Evolutionary conservation across 148 eudicot species (phyloP).

Genomic region (Camellia granthamiana): DNA sequence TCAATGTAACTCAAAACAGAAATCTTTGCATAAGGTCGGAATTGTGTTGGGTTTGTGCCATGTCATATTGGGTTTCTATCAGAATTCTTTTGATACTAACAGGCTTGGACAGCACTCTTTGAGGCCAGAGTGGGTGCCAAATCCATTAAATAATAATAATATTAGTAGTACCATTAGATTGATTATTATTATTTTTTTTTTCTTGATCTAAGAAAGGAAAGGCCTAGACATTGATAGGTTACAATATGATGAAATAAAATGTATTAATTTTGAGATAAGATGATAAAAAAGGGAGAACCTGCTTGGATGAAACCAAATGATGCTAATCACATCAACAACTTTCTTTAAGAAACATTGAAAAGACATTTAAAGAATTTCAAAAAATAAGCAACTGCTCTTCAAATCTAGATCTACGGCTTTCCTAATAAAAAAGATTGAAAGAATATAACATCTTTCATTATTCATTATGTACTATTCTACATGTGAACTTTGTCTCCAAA

Average conservation of each 20-base stretch:
- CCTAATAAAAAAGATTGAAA: neutral
- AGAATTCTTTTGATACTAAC: too few species aligned
- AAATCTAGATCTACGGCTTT: neutral
- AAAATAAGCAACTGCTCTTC: neutral
- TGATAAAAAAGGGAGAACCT: neutral
- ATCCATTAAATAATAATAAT: too few species aligned
- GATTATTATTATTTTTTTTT: too few species aligned
- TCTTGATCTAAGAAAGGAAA: too few species aligned
- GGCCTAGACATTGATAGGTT: too few species aligned
- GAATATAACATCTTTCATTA: neutral
- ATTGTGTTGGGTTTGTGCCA: too few species aligned
- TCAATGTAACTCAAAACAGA: too few species aligned
- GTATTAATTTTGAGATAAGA: neutral
- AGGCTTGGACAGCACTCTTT: too few species aligned
- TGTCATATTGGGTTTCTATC: too few species aligned
- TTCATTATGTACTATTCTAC: neutral
- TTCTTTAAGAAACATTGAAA: slow-evolving; percentile 3
- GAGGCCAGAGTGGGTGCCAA: too few species aligned
- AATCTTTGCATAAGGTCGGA: too few species aligned
- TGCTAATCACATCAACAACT: neutral
- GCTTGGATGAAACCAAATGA: neutral
- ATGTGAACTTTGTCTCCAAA: slow-evolving; percentile 11
- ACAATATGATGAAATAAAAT: neutral
- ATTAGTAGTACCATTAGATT: too few species aligned
- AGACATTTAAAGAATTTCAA: neutral